A percentile compares a stretch with the other conserved stretches of the same genome.
Evolutionary conservation across 768 basidiomycete species (phyloP).

Genomic region (Lactarius akahatsu): DNA sequence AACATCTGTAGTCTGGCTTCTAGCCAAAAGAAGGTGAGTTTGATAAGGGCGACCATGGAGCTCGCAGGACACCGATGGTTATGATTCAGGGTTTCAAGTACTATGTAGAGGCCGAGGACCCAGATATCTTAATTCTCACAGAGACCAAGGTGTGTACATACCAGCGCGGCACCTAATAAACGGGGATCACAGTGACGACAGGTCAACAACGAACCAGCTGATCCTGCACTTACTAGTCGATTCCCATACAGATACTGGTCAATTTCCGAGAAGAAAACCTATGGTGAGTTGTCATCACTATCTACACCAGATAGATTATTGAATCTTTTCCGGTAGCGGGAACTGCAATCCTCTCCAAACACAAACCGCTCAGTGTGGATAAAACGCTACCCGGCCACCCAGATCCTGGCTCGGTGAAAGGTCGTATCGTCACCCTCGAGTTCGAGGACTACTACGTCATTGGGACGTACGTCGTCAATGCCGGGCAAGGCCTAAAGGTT

Average conservation of each 20-base stretch:
- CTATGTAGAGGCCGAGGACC: conserved; percentile 84
- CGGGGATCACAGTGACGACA: conserved; percentile 33
- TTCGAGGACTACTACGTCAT: conserved; percentile 68
- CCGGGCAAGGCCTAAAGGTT: conserved; percentile 69
- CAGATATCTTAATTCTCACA: conserved; percentile 79
- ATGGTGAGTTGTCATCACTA: conserved; percentile 47
- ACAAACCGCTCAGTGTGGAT: conserved; percentile 63
- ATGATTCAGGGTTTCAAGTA: conserved; percentile 64
- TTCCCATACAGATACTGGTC: conserved; percentile 79
- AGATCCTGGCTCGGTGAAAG: conserved; percentile 60
- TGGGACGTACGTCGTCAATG: conserved; percentile 84
- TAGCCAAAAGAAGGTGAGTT: conserved; percentile 70
- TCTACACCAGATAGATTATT: conserved; percentile 2
- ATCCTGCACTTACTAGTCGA: conserved; percentile 52
- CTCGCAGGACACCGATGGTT: conserved; percentile 1
- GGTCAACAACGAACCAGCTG: conserved; percentile 70
- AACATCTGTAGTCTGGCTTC: conserved; percentile 79
- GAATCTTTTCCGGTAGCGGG: conserved; percentile 52
- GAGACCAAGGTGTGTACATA: conserved; percentile 68
- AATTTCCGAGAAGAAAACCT: conserved; percentile 74
- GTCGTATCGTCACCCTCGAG: conserved; percentile 81
- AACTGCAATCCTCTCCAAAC: conserved; percentile 76
- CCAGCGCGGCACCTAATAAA: not conserved
- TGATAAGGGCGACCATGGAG: not conserved
- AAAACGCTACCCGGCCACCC: conserved; percentile 76